Conservation (phyloP, 2,329 filamentous ascomycete genomes). For the Tolypocladium guangdongense region DNA sequence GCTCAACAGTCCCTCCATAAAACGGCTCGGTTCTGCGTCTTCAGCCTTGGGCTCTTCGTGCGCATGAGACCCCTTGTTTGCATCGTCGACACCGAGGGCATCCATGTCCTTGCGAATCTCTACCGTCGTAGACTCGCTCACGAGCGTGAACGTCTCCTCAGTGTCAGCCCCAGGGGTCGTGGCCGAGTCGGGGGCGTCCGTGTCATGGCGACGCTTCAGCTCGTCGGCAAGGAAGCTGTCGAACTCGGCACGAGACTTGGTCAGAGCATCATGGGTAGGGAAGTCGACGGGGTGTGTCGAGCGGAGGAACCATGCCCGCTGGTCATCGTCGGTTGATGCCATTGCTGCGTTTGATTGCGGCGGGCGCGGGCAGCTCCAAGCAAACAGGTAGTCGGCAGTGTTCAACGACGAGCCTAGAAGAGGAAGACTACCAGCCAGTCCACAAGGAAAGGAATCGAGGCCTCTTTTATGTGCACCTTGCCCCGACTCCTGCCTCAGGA, state of each 20-base stretch:
- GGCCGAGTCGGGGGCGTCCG: background rate
- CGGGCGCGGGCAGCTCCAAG: background rate
- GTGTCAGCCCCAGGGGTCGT: background rate
- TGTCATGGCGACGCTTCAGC: slow-evolving; percentile 8
- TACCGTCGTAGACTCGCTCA: slow-evolving; percentile 13
- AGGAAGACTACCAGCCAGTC: background rate
- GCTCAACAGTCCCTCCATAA: slow-evolving; percentile 23
- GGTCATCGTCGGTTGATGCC: slow-evolving; percentile 7
- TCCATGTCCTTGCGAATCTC: slow-evolving; percentile 9
- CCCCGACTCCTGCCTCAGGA: no score
- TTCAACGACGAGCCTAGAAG: background rate
- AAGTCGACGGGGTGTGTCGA: slow-evolving; percentile 26
- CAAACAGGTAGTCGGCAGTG: background rate
- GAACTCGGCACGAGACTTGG: slow-evolving; percentile 20
- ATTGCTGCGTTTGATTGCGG: background rate
- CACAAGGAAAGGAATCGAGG: background rate
- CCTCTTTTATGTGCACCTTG: background rate
- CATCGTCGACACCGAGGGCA: slow-evolving; percentile 1
- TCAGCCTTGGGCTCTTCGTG: background rate
- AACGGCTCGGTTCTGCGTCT: slow-evolving; percentile 11
- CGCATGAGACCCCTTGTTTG: background rate
- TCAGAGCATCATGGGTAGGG: slow-evolving; percentile 24
- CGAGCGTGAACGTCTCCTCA: slow-evolving; percentile 15
- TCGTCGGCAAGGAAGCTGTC: slow-evolving; percentile 18
- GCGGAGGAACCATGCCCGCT: slow-evolving; percentile 26